These are phyloP conservation scores for Zancudomyces culisetae DNA, from an alignment of 371 early-diverging fungal genomes.

Conservation along the genomic window DNA sequence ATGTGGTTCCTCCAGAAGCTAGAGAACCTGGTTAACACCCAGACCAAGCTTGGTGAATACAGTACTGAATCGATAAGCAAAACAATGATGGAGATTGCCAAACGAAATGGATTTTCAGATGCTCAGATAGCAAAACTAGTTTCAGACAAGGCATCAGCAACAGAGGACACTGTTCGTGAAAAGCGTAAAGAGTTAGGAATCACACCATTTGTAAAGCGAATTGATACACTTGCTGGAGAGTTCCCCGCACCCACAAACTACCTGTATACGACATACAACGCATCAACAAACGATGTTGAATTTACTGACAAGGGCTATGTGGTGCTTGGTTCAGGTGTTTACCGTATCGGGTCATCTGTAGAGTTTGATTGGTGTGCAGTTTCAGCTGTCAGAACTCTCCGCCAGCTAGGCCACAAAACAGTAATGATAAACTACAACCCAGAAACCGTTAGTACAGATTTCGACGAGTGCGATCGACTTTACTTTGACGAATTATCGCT, in stretches of 20 bases:
- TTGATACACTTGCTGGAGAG: conserved; percentile 84
- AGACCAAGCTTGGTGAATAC: conserved; percentile 24
- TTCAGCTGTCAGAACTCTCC: conserved; percentile 56
- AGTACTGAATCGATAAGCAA: conserved; percentile 27
- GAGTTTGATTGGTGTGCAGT: conserved; percentile 93
- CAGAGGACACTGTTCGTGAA: conserved; percentile 55
- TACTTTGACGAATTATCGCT: conserved; percentile 83
- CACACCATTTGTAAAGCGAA: conserved; percentile 73
- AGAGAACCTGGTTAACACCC: conserved; percentile 55
- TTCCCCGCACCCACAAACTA: conserved; percentile 86
- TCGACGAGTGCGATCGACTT: conserved; percentile 82
- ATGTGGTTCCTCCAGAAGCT: conserved; percentile 88
- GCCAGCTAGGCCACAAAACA: conserved; percentile 55
- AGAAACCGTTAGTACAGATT: conserved; percentile 90
- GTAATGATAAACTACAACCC: conserved; percentile 96
- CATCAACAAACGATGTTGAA: conserved; percentile 51
- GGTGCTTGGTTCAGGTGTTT: conserved; percentile 91
- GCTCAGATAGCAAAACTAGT: conserved; percentile 51
- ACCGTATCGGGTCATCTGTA: conserved; percentile 83
- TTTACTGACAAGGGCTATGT: conserved; percentile 75
- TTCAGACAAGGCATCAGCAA: conserved; percentile 15
- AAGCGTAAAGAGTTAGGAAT: conserved; percentile 39
- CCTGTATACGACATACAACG: conserved; percentile 85
- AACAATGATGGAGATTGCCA: conserved; percentile 40
- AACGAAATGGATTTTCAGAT: conserved; percentile 78